Percentiles rank a stretch among this genome's conserved stretches.
phyloP scores from a whole-genome alignment of 2,329 filamentous ascomycete genomes.

The Alternaria atra region DNA sequence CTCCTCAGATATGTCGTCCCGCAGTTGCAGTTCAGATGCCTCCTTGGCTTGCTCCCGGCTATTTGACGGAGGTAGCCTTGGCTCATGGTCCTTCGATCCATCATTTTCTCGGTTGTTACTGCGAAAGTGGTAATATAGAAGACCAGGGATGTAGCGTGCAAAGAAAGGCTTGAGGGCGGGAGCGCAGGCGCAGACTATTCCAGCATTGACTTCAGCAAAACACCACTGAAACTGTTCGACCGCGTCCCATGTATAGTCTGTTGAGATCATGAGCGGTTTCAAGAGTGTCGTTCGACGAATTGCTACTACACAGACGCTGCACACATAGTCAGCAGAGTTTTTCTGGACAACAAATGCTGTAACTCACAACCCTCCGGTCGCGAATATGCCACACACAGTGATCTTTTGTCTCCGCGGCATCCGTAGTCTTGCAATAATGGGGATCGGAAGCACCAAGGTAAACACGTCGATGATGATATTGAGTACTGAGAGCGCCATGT shows the following conservation, averaged over 20 bases:
- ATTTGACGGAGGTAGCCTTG: neutral
- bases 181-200: constrained; percentile 3
- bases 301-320: neutral
- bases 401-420: constrained; percentile 4
- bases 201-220: constrained; percentile 1
- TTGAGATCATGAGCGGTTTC: neutral
- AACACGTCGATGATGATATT: constrained; percentile 1
- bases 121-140: neutral
- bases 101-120: neutral
- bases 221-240: constrained; percentile 1
- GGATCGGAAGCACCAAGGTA: constrained; percentile 2
- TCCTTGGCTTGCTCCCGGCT: neutral
- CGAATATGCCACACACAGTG: constrained; percentile 1
- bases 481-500: constrained; percentile 3
- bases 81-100: neutral
- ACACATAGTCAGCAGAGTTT: neutral
- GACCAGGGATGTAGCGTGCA: neutral
- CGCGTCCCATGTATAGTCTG: constrained; percentile 3
- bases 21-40: neutral
- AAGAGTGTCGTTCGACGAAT: neutral
- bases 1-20: neutral
- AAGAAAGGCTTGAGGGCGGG: constrained; percentile 6
- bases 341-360: neutral
- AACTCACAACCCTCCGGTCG: constrained; percentile 1
- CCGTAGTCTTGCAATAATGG: neutral